These are phyloP conservation scores for Zymoseptoria pseudotritici DNA, from an alignment of 2,329 filamentous ascomycete species.

Conservation along the genomic window DNA sequence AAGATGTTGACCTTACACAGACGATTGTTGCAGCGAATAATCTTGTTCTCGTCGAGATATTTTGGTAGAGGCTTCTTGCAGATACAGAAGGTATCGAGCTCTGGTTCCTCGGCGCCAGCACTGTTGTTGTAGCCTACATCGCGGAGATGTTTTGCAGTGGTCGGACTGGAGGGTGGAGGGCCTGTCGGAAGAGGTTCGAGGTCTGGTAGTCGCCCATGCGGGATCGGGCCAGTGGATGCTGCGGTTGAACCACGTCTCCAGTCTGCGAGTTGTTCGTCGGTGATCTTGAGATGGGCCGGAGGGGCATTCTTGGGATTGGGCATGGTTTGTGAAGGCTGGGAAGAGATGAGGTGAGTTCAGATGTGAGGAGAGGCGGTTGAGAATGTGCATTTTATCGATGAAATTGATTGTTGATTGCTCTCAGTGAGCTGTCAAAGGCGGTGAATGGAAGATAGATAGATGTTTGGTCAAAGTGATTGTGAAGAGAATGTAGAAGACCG, in stretches of 20 bases:
- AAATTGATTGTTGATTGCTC: neutral
- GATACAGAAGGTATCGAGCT: neutral
- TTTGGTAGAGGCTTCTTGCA: neutral
- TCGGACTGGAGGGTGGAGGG: conserved; percentile 1
- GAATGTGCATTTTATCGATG: neutral
- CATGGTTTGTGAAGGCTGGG: neutral
- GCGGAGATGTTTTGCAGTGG: neutral
- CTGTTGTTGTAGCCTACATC: conserved; percentile 1
- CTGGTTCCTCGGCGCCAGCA: neutral
- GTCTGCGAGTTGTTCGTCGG: neutral
- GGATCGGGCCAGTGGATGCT: neutral
- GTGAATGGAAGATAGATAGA: neutral
- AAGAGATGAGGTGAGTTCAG: neutral
- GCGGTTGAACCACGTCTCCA: neutral
- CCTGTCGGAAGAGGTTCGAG: neutral
- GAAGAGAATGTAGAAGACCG: neutral
- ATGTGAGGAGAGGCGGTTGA: neutral
- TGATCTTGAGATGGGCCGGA: neutral
- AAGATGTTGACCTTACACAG: conserved; percentile 11
- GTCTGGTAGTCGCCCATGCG: neutral
- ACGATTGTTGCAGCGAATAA: conserved; percentile 8
- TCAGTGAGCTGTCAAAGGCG: neutral
- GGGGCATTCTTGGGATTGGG: neutral
- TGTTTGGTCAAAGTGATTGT: neutral
- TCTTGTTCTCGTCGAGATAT: conserved; percentile 2